phyloP scores from a whole-genome alignment of 192 early-diverging fungal genomes.

The Coemansia sp. region DNA sequence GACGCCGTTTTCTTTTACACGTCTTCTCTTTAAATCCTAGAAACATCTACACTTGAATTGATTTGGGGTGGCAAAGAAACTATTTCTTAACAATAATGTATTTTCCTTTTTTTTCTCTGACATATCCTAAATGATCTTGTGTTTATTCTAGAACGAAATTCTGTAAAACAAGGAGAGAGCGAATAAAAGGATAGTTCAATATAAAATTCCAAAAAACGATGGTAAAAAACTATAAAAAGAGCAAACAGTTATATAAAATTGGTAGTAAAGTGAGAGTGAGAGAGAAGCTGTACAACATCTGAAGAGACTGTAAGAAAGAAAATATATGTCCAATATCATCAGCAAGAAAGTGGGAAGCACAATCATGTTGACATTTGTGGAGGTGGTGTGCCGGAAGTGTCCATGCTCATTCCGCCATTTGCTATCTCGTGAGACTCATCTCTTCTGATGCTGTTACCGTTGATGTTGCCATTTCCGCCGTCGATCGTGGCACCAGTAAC shows the following conservation, averaged over 20 bases:
- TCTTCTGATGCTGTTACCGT: background rate
- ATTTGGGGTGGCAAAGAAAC: no score
- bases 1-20: background rate
- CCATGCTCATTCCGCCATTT: conserved; percentile 17
- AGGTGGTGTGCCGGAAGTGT: conserved; percentile 27
- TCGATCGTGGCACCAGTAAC: background rate
- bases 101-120: no score
- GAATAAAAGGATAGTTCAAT: no score
- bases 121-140: no score
- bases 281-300: conserved; percentile 24
- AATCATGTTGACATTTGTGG: conserved; percentile 10
- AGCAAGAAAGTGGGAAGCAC: background rate
- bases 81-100: no score
- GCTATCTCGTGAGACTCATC: conserved; percentile 6
- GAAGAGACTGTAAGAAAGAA: conserved; percentile 4
- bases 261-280: background rate
- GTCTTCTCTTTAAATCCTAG: background rate
- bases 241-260: conserved; percentile 1
- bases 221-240: background rate
- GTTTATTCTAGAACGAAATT: no score
- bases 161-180: no score
- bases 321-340: background rate
- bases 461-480: background rate
- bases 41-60: background rate
- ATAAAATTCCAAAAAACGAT: conserved; percentile 1